Conservation (phyloP, 331 rosid species). For the Rhamnella rubrinervis region DNA sequence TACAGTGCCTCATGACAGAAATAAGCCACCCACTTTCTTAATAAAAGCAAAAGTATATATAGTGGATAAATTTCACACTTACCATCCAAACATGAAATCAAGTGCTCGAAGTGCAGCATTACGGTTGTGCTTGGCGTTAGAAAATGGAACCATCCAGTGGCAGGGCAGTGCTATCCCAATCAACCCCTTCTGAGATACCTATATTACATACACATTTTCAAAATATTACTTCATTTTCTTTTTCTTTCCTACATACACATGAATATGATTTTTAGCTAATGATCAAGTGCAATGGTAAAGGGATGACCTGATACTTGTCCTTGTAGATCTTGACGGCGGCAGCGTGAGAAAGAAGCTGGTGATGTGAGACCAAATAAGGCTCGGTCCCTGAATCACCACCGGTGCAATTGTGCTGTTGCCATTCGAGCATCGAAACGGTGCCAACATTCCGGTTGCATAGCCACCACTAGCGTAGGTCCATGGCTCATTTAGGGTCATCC, state of each 20-base stretch:
- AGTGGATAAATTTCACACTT: not conserved
- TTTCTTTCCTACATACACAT: not conserved
- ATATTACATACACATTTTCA: not conserved
- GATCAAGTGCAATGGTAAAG: too few relatives aligned
- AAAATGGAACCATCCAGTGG: slow-evolving; percentile 45
- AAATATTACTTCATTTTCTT: too few relatives aligned
- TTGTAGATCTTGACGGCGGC: slow-evolving; percentile 23
- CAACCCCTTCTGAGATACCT: slow-evolving; percentile 51
- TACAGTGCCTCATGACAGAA: too few relatives aligned
- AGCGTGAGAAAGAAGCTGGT: slow-evolving; percentile 34
- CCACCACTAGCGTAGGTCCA: slow-evolving; percentile 7
- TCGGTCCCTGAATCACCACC: slow-evolving; percentile 37
- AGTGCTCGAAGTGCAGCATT: slow-evolving; percentile 40
- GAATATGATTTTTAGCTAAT: not conserved
- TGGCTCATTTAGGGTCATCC: slow-evolving; percentile 40
- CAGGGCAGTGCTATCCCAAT: slow-evolving; percentile 55
- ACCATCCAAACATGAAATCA: slow-evolving; percentile 75
- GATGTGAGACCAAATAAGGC: slow-evolving; percentile 33
- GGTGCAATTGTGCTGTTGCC: slow-evolving; percentile 23
- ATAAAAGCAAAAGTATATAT: too few relatives aligned
- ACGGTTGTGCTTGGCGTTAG: slow-evolving; percentile 23
- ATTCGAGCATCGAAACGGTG: slow-evolving; percentile 23
- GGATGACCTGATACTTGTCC: slow-evolving; percentile 28
- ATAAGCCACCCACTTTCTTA: too few relatives aligned
- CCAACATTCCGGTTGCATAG: slow-evolving; percentile 6